Conservation (phyloP, 768 basidiomycete species). For the Lentinula lateritia region DNA sequence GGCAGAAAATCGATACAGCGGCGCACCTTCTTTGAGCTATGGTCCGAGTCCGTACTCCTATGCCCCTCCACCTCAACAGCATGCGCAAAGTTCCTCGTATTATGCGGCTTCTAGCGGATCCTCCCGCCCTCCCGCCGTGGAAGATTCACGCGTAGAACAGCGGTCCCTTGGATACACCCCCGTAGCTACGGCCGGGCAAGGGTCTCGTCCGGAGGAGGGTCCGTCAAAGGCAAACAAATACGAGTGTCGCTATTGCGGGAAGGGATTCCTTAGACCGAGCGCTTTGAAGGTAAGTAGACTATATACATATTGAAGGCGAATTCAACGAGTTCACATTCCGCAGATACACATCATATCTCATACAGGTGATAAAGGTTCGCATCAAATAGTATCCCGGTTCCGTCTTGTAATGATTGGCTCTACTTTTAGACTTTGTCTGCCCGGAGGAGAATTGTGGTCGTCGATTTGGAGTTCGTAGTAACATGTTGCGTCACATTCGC, state of each 20-base stretch:
- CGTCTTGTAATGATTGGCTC: slow-evolving; percentile 4
- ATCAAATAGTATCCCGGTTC: slow-evolving; percentile 4
- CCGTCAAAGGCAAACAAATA: slow-evolving; percentile 24
- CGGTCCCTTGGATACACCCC: background rate
- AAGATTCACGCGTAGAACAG: background rate
- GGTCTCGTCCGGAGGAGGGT: background rate
- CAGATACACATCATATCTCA: slow-evolving; percentile 58
- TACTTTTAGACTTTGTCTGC: slow-evolving; percentile 41
- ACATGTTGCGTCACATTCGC: slow-evolving; percentile 55
- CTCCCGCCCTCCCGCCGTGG: background rate
- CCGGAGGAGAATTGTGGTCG: slow-evolving; percentile 50
- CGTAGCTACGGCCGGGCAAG: background rate
- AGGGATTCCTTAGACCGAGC: slow-evolving; percentile 52
- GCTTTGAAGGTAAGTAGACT: slow-evolving; percentile 41
- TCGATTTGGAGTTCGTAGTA: slow-evolving; percentile 54
- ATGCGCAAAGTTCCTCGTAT: background rate
- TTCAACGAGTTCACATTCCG: background rate
- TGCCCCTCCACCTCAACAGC: background rate
- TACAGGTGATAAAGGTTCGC: slow-evolving; percentile 54
- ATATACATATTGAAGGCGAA: background rate
- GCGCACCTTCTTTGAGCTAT: background rate
- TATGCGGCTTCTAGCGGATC: background rate
- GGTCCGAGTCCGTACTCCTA: slow-evolving; percentile 1
- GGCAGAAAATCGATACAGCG: background rate
- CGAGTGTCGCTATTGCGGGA: slow-evolving; percentile 49